Evolutionary conservation across 2,329 filamentous ascomycete genomes (phyloP), one percentile per base, ranked within the genome.

Genomic region (Cercospora berteroae): DNA sequence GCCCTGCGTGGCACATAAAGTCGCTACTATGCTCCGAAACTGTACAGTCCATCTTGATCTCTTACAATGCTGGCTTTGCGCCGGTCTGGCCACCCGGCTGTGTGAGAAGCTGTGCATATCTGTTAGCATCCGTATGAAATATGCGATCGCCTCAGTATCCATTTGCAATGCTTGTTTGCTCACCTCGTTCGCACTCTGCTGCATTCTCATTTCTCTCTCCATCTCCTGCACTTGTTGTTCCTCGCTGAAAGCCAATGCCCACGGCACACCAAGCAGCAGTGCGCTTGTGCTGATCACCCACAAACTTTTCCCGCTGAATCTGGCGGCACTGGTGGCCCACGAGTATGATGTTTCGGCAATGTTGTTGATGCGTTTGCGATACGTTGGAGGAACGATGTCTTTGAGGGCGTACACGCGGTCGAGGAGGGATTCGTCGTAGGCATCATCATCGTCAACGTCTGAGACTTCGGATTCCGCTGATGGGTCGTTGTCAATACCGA

Each of bases 221-320:
- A 97, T 96, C 84, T 97, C 94, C 72, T 94, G 86, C 79, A 96
- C 89, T 84, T 97, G 92, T 86, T 97, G 93, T 85, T 99, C 95
- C 85, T 99, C 95, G 71, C 91, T 89, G 79, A 93, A 94, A 67
- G 93, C 94, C 74, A 99, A 85, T 67, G 93, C 94, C 85, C 93
- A 98, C 65, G 95, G 95, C 61, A 98, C 93, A 74, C 93, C 94
- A 71, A 98, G 83, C 78, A 99, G 84, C 77, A 99, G 87, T 68
- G 92, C 93, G 69, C 90, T 94, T 71, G 94, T 97, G 81, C 90
- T 93, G 67, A 99, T 83, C 65, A 97, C 89, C 93, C 93, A 99
- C 74, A 96, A 84, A 64, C 91, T 88, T 84, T 94, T 95, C 74
- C 94, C 94, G 75, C 90, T 87, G 79, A 96, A 91, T 68, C 84